Base-by-base conservation (phyloP, 148 eudicot genomes). In the Amaranthus palmeri region DNA sequence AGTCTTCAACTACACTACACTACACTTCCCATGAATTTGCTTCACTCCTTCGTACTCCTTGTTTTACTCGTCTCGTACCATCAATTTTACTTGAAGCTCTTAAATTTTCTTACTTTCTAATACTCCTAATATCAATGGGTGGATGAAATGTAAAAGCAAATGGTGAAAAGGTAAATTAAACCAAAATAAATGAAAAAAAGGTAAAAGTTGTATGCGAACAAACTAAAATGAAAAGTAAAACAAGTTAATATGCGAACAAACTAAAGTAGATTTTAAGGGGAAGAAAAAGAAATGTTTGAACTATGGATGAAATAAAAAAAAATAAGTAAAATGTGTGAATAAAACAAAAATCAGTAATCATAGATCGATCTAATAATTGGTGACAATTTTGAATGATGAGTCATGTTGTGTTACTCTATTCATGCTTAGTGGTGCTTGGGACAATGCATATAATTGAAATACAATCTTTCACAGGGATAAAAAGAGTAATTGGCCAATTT, bases 371-470 rank as follows among this genome's bases (percentile, higher is more conserved):
- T 54, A 13, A 56, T 52, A 55, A 17, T 4, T 58, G 41, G 62
- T 59, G 61, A 71, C 47, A 69, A 18, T 69, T 13, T 43, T 71
- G 41, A 71, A 48, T 56, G 25, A 70, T 47, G 66, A 63, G 74
- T 58, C 45, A 70, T 70, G 15, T 58, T 70, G 17, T 70, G 13
- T 56, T 56, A 56, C 53, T 41, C 65, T 70, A 47, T 70, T 58
- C 55, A 58, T 57, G 73, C 54, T 10, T 59, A 25, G 36, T 54
- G 55, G 61, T 69, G 47, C 59, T 25, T 12, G 40, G 7, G 18
- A n/a, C 61, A 57, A 25, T 25, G 52, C 63, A 69, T 67, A 49
- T 67, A 46, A 67, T 43, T 67, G 70, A 67, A 61, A 69, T 69
- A 55, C 56, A 55, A 55, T 69, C 62, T 69, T 57, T 55, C 71